A percentile compares a stretch with the other conserved stretches of the same genome.
phyloP scores from a whole-genome alignment of 352 stramenopile species.

The Globisporangium okanoganense region DNA sequence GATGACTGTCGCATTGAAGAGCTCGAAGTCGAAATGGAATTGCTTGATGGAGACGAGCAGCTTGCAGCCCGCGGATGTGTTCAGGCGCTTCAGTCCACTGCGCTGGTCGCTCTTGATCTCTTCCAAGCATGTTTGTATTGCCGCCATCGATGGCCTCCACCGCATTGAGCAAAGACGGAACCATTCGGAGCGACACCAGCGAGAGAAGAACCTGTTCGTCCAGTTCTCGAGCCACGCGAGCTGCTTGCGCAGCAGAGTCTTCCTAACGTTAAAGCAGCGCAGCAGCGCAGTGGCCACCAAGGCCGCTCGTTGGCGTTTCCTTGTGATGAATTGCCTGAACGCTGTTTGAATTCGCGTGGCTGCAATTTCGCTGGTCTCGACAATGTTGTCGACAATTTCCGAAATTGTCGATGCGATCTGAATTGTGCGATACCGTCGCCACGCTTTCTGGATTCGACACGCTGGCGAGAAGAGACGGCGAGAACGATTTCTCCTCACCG shows the following conservation, averaged over 20 bases:
- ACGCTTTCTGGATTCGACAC: slow-evolving; percentile 21
- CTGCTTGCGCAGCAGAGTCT: slow-evolving; percentile 10
- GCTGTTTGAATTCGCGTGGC: slow-evolving; percentile 7
- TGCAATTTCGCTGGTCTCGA: background rate
- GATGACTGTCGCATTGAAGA: slow-evolving; percentile 2
- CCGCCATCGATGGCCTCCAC: slow-evolving; percentile 1
- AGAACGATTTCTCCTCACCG: background rate
- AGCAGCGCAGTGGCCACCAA: slow-evolving; percentile 17
- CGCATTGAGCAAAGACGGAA: background rate
- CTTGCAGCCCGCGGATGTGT: background rate
- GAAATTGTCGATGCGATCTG: slow-evolving; percentile 9
- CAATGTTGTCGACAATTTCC: slow-evolving; percentile 13
- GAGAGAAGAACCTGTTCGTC: slow-evolving; percentile 2
- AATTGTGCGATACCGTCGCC: slow-evolving; percentile 13
- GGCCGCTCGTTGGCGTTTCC: slow-evolving; percentile 9
- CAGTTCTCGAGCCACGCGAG: slow-evolving; percentile 14
- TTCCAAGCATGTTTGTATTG: background rate
- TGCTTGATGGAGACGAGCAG: background rate
- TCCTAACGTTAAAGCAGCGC: slow-evolving; percentile 18
- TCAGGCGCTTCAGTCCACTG: slow-evolving; percentile 2
- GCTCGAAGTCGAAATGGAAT: slow-evolving; percentile 4
- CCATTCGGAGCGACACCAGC: background rate
- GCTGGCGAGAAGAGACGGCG: slow-evolving; percentile 23
- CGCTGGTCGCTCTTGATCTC: slow-evolving; percentile 3
- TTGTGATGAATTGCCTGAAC: slow-evolving; percentile 3